These are phyloP conservation scores for Lycium barbarum DNA, from an alignment of 257 asterid genomes.

Conservation along the genomic window DNA sequence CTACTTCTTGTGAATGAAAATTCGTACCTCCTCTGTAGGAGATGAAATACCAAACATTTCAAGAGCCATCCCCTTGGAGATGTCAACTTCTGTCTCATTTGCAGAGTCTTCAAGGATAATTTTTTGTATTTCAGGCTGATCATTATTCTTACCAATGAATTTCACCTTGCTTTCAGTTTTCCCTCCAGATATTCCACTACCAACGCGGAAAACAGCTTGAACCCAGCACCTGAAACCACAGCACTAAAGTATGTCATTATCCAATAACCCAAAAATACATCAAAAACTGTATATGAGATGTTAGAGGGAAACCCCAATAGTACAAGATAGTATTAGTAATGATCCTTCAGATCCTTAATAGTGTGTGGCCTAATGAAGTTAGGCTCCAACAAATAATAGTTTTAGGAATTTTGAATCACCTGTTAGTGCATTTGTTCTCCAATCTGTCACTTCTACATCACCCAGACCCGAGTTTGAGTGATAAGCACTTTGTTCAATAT, in stretches of 20 bases:
- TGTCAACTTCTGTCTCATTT: slow-evolving; percentile 60
- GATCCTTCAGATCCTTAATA: background rate
- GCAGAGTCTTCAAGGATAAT: slow-evolving; percentile 38
- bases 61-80: slow-evolving; percentile 78
- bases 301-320: background rate
- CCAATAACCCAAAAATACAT: background rate
- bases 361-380: slow-evolving; percentile 6
- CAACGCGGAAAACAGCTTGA: slow-evolving; percentile 79
- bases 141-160: slow-evolving; percentile 33
- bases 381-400: background rate
- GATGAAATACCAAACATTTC: slow-evolving; percentile 76
- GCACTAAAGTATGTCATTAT: background rate
- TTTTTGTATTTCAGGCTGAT: slow-evolving; percentile 41
- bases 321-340: background rate
- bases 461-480: background rate
- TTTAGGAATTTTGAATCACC: slow-evolving; percentile 13
- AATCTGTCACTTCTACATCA: slow-evolving; percentile 11
- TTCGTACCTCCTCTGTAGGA: slow-evolving; percentile 72
- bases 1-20: background rate
- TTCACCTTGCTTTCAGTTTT: slow-evolving; percentile 35
- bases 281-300: background rate
- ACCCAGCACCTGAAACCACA: slow-evolving; percentile 83
- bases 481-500: background rate
- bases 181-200: slow-evolving; percentile 36
- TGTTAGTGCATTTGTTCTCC: background rate